A percentile compares a stretch with the other conserved stretches of the same genome.
phyloP scores from a whole-genome alignment of 2,329 filamentous ascomycete species.

The Apiospora saccharicola region DNA sequence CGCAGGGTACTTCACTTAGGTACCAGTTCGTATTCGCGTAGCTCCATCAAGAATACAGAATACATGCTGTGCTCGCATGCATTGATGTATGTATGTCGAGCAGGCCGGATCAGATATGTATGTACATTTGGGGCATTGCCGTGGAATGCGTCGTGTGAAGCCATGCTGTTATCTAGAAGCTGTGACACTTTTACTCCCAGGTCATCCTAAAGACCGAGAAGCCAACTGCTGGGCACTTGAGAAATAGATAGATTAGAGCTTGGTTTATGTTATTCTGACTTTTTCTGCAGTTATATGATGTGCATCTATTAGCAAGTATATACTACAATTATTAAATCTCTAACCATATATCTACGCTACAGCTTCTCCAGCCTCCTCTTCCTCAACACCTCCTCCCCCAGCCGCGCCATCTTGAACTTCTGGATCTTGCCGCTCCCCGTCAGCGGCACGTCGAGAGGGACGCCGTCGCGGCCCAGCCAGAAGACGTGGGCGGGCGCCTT shows the following conservation, averaged over 20 bases:
- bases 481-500: conserved; percentile 79
- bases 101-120: neutral
- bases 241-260: neutral
- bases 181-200: too few species aligned
- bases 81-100: too few species aligned
- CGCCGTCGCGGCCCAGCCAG: conserved; percentile 71
- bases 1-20: neutral
- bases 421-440: conserved; percentile 78
- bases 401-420: conserved; percentile 68
- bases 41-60: too few species aligned
- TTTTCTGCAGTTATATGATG: neutral
- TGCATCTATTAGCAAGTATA: neutral
- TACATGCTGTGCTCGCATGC: too few species aligned
- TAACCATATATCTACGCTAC: conserved; percentile 36
- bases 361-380: conserved; percentile 56
- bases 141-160: too few species aligned
- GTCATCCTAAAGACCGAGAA: too few species aligned
- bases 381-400: conserved; percentile 62
- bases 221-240: too few species aligned
- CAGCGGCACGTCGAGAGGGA: conserved; percentile 64
- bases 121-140: too few species aligned
- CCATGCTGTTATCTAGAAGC: too few species aligned
- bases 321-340: neutral
- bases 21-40: neutral
- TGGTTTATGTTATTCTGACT: neutral